Base-by-base conservation (phyloP, 2,329 filamentous ascomycete species). In the Coniochaeta sp. region DNA sequence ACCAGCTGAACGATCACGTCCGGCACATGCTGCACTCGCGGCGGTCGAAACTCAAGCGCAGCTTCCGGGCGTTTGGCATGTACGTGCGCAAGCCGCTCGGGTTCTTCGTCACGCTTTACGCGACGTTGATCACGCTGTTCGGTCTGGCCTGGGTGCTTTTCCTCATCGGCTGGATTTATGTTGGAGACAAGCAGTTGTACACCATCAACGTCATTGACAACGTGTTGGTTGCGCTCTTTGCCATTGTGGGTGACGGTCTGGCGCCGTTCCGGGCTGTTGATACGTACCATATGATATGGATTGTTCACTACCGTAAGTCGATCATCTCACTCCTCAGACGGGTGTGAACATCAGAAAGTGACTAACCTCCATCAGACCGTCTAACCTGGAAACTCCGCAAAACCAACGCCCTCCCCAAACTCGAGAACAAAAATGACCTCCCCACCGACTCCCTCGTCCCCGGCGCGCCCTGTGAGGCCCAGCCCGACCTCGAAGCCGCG, bases 81-180 rank as follows among this genome's bases (percentile, higher is more conserved):
- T 95, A 95, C 62, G 78, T 91, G 13, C 77, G 77, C 33, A 82
- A 83, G 59, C 88, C 90, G 1, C 75, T 95, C 32, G 90, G 90
- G 1, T 89, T 94, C 63, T 77, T 91, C 51, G 87, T 95, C 53
- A 94, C 89, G 0, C 70, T 95, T 4, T 95, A 95, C 66, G 89
- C 89, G 8, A 84, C 80, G 1, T 74, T 92, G 18, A 91, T 95
- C 59, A 94, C 89, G 0, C 74, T 91, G 0, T 95, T 95, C 60
- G 89, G 89, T 61, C 75, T 92, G 12, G 87, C 87, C 0, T 95
- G 89, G 90, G 89, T 95, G 1, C 77, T 95, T n/a, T 94, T 92
- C 69, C 73, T 95, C 51, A 95, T 95, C 64, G 88, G 85, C 47
- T 95, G 89, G 89, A 89, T 94, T 63, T 91, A 90, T 56, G 85